A percentile compares a stretch with the other conserved stretches of the same genome.
These are phyloP conservation scores for Aspergillus nomiae DNA, from an alignment of 2,329 filamentous ascomycete species.

Conservation along the genomic window DNA sequence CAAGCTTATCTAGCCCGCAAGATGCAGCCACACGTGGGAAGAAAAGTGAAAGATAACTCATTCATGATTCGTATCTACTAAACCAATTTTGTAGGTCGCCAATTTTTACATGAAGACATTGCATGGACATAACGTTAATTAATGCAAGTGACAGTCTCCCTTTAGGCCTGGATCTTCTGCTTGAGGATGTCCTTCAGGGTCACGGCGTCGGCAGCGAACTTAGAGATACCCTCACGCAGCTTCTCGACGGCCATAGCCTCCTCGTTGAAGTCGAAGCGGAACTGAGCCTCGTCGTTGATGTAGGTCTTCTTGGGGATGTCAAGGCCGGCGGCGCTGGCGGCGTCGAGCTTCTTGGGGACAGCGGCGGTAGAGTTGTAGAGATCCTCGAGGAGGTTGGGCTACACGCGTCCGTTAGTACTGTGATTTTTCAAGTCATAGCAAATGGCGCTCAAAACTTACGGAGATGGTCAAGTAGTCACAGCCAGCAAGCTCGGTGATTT, in stretches of 20 bases:
- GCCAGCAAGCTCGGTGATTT: conserved; percentile 97
- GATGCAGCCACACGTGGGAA: neutral
- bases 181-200: conserved; percentile 91
- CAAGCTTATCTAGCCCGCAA: neutral
- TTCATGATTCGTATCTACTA: conserved; percentile 29
- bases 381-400: conserved; percentile 92
- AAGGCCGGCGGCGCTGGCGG: conserved; percentile 64
- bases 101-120: conserved; percentile 26
- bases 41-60: conserved; percentile 9
- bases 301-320: conserved; percentile 87
- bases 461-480: conserved; percentile 99
- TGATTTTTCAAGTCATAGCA: neutral
- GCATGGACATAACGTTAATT: conserved; percentile 3
- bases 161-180: conserved; percentile 70
- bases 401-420: conserved; percentile 21
- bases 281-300: conserved; percentile 82
- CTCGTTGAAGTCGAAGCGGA: conserved; percentile 99
- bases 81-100: conserved; percentile 24
- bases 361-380: conserved; percentile 79
- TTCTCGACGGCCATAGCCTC: conserved; percentile 99
- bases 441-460: conserved; percentile 53
- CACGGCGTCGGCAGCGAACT: conserved; percentile 94
- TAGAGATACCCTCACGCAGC: conserved; percentile 98
- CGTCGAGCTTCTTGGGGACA: conserved; percentile 92
- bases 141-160: conserved; percentile 12